Conservation (phyloP, 2,329 filamentous ascomycete genomes). For the Aspergillus persii region DNA sequence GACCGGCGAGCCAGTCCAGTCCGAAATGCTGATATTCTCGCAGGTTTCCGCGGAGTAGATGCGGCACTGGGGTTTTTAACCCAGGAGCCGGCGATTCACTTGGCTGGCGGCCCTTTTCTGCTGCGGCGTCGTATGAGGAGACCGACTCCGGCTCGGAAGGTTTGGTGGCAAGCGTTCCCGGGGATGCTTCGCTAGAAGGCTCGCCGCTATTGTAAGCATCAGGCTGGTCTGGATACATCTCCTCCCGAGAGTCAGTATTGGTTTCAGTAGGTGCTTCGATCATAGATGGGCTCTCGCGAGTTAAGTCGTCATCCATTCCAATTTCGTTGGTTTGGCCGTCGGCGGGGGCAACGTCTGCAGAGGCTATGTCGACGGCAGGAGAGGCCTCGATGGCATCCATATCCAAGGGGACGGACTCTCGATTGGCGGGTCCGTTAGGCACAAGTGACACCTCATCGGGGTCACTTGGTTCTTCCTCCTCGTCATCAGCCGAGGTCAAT, state of each 20-base stretch:
- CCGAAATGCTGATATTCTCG: constrained; percentile 96
- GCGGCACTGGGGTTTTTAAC: constrained; percentile 70
- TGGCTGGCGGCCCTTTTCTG: constrained; percentile 35
- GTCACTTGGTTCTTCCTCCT: constrained; percentile 29
- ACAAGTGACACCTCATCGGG: constrained; percentile 37
- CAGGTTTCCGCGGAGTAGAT: constrained; percentile 79
- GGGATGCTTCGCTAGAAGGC: constrained; percentile 43
- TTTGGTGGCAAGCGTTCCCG: constrained; percentile 44
- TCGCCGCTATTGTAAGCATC: constrained; percentile 30
- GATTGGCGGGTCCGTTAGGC: constrained; percentile 31
- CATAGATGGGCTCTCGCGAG: constrained; percentile 10
- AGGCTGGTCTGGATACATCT: constrained; percentile 17
- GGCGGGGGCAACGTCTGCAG: not conserved
- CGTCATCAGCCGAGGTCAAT: constrained; percentile 20
- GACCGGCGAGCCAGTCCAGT: constrained; percentile 91
- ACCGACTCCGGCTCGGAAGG: constrained; percentile 46
- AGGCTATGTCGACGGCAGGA: not conserved
- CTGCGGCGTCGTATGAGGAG: constrained; percentile 38
- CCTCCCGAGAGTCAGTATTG: constrained; percentile 11
- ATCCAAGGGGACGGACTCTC: constrained; percentile 28
- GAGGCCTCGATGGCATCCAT: constrained; percentile 17
- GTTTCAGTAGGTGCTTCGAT: not conserved
- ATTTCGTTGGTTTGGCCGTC: not conserved
- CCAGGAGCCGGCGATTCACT: constrained; percentile 42
- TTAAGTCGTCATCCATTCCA: not conserved